Percentiles rank a stretch among this genome's conserved stretches.
These are phyloP conservation scores for Volvox africanus DNA, from an alignment of 139 green algal species.

Conservation along the genomic window DNA sequence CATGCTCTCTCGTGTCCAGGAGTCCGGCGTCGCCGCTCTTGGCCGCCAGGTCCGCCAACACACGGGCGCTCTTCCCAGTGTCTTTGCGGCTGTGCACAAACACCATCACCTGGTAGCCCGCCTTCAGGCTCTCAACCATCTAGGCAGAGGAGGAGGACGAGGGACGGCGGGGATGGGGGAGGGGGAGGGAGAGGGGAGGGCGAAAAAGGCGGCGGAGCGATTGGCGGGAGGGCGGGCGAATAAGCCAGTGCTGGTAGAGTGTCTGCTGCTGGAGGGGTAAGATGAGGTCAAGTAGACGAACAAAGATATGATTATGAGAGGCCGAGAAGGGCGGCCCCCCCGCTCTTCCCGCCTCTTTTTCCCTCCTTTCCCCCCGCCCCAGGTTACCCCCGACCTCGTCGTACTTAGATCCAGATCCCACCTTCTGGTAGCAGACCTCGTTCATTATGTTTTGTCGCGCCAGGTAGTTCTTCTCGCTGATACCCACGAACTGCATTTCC, in stretches of 20 bases:
- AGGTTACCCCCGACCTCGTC: no score
- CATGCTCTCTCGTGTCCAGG: conserved; percentile 78
- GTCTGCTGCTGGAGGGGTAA: no score
- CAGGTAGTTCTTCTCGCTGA: conserved; percentile 88
- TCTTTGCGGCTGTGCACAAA: conserved; percentile 99
- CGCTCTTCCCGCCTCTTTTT: no score
- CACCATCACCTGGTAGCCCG: conserved; percentile 97
- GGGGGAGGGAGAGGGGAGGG: background rate
- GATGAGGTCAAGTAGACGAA: no score
- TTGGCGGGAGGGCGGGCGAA: no score
- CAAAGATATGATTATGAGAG: no score
- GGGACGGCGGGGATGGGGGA: background rate
- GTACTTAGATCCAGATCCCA: background rate
- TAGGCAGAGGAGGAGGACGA: conserved; percentile 39
- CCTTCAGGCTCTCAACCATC: conserved; percentile 83
- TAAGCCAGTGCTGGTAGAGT: no score
- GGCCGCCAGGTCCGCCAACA: conserved; percentile 56
- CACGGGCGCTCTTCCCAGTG: conserved; percentile 92
- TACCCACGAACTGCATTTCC: conserved; percentile 93
- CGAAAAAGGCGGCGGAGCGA: no score
- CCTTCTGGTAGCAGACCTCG: conserved; percentile 78
- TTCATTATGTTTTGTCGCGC: conserved; percentile 87
- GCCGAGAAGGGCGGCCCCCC: no score
- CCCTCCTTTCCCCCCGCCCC: background rate
- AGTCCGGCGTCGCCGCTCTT: conserved; percentile 67